Conservation (phyloP, 495 filamentous ascomycete species). For the Neurospora tetrasperma region DNA sequence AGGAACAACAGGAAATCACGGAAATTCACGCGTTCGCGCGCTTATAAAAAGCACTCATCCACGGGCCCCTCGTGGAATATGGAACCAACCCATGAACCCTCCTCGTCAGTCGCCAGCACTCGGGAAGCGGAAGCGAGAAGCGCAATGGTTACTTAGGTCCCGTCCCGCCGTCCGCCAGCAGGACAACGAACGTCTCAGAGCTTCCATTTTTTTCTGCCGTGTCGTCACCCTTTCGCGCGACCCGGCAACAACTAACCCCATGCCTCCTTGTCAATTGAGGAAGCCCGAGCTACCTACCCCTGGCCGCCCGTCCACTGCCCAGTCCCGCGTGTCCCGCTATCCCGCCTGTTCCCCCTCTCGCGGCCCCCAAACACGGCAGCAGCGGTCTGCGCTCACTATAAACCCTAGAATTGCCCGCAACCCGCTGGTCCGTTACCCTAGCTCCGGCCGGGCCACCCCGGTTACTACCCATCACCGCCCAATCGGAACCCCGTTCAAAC, state of each 20-base stretch:
- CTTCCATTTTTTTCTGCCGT: not conserved
- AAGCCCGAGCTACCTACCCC: too few relatives aligned
- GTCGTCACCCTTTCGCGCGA: not conserved
- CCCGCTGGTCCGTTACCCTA: not conserved
- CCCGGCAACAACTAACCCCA: not conserved
- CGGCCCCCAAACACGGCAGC: not conserved
- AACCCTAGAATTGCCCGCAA: not conserved
- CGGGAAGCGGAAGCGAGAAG: not conserved
- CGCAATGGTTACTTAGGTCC: not conserved
- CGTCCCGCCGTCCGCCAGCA: not conserved
- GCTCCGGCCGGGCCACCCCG: not conserved
- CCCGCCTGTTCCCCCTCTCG: not conserved
- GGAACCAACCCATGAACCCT: not conserved
- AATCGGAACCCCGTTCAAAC: not conserved
- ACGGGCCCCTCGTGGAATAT: not conserved
- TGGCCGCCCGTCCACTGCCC: not conserved
- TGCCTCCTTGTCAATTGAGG: too few relatives aligned
- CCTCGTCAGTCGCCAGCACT: not conserved
- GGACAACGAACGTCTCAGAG: not conserved
- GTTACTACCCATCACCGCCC: not conserved
- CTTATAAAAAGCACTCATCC: slow-evolving; percentile 1
- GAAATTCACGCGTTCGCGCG: not conserved
- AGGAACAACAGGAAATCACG: not conserved
- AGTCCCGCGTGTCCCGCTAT: not conserved
- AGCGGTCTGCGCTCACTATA: not conserved